These are phyloP conservation scores for Hirsutella thompsonii DNA, from an alignment of 2,329 filamentous ascomycete species.

Conservation along the genomic window DNA sequence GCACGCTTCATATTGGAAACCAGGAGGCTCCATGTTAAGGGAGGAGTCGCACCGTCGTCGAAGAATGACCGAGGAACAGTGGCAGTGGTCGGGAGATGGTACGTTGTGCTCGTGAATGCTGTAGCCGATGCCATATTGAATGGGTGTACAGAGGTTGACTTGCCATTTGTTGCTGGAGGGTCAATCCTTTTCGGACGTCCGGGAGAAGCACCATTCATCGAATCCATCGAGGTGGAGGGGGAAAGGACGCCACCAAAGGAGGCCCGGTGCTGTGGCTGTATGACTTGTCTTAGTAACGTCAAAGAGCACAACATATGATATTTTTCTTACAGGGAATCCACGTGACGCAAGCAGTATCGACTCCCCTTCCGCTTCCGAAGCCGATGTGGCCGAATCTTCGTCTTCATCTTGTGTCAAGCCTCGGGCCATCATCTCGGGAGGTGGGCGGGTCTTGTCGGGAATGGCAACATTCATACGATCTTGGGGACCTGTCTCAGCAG, in stretches of 20 bases:
- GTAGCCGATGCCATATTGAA: conserved; percentile 46
- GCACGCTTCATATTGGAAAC: conserved; percentile 88
- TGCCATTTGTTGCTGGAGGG: conserved; percentile 31
- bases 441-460: conserved; percentile 80
- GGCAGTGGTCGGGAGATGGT: conserved; percentile 43
- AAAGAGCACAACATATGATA: neutral
- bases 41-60: conserved; percentile 69
- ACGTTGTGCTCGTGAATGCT: conserved; percentile 46
- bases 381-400: conserved; percentile 75
- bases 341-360: conserved; percentile 54
- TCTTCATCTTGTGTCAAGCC: conserved; percentile 76
- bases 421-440: conserved; percentile 80
- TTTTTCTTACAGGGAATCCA: conserved; percentile 48
- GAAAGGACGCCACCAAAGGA: conserved; percentile 63
- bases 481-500: conserved; percentile 71
- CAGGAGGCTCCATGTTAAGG: conserved; percentile 78
- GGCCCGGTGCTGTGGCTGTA: conserved; percentile 47
- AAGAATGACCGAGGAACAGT: conserved; percentile 74
- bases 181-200: conserved; percentile 45
- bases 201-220: conserved; percentile 59
- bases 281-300: neutral
- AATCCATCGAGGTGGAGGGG: conserved; percentile 83
- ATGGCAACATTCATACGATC: conserved; percentile 82
- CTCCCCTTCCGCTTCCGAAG: conserved; percentile 72
- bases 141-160: conserved; percentile 22